Evolutionary conservation across 202 grass and related monocot species (phyloP), one percentile per base, ranked within the genome.

Genomic region (Dendrocalamus latiflorus): DNA sequence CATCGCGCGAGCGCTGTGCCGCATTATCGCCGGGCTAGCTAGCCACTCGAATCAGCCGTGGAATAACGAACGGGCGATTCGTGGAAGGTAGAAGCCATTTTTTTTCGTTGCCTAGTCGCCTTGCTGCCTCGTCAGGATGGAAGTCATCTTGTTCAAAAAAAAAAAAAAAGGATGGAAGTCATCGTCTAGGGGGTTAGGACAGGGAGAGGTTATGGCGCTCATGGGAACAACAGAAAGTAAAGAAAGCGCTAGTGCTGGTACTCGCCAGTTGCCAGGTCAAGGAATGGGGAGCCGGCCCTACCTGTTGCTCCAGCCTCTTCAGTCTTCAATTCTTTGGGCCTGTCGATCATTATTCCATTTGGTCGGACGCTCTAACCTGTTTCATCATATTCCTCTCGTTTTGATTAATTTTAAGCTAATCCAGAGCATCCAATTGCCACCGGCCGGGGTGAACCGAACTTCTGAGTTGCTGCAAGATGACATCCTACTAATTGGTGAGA

Each of bases 291-390:
- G 21, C 63, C 60, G 25, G 45, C 20, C 65, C 72, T 77, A 87
- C 54, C 61, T 12, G 17, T 24, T 13, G 15, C 9, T 18, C 37
- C 83, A 8, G 6, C 10, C 6, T 30, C 60, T 55, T n/a, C n/a
- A n/a, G n/a, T n/a, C n/a, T n/a, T 28, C 50, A 43, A 48, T 25
- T 11, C 77, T 8, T 12, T 5, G 53, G 48, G 54, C 43, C 61
- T 4, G 18, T 50, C 61, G 26, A 33, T 16, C 70, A 43, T 43
- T 39, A 54, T 54, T 64, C 25, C 16, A 26, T 65, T 9, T 85
- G 82, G 87, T 76, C 87, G 87, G 87, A 77, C 64, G 21, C 77
- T 37, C 6, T 15, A 1, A 56, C 43, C 22, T 68, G 55, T 18
- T 72, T 56, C 60, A n/a, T 45, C 11, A 72, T 49, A 43, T 17